A percentile compares a stretch with the other conserved stretches of the same genome.
phyloP scores from a whole-genome alignment of 257 asterid species.

The Apocynum venetum region DNA sequence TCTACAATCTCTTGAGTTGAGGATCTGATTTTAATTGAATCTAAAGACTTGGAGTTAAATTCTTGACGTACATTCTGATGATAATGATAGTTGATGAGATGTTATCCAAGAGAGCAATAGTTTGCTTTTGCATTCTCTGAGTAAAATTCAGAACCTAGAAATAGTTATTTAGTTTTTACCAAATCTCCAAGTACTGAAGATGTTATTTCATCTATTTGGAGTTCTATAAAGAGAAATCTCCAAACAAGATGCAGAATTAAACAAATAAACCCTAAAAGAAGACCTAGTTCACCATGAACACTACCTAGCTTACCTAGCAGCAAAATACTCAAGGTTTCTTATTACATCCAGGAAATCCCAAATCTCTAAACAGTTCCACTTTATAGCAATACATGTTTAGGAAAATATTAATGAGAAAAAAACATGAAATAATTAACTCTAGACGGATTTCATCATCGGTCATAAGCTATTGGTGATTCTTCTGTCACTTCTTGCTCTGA shows the following conservation, averaged over 20 bases:
- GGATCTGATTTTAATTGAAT: no score
- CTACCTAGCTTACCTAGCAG: neutral
- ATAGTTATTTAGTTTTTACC: no score
- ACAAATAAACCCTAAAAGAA: neutral
- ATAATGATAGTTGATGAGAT: no score
- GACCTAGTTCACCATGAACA: neutral
- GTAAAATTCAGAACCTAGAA: no score
- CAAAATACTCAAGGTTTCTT: neutral
- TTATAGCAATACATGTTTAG: neutral
- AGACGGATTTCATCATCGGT: neutral
- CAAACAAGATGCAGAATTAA: neutral
- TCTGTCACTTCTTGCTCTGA: slow-evolving; percentile 45
- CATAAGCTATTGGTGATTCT: neutral
- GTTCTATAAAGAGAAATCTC: neutral
- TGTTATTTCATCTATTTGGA: neutral
- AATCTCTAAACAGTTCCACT: neutral
- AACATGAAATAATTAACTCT: neutral
- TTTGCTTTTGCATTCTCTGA: no score
- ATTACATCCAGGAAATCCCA: slow-evolving; percentile 7
- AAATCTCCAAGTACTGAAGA: neutral
- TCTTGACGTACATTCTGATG: no score
- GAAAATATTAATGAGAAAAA: neutral
- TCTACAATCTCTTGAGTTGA: no score
- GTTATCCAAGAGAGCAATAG: no score
- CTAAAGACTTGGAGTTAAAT: no score